Evolutionary conservation across 495 filamentous ascomycete genomes (phyloP).

Genomic region (Annulohypoxylon stygium): DNA sequence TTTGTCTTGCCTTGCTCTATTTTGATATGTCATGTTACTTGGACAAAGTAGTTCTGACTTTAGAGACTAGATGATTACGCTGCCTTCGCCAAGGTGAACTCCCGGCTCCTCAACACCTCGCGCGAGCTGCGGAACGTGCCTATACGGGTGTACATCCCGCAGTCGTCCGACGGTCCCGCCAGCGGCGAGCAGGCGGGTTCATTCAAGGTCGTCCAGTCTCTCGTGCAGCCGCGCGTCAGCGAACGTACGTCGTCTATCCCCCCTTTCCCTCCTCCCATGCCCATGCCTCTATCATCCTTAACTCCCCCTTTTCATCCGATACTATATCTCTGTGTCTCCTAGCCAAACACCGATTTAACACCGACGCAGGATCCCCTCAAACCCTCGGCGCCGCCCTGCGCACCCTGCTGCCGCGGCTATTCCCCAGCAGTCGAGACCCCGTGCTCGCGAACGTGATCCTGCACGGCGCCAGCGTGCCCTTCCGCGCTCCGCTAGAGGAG

Average conservation of each 20-base stretch:
- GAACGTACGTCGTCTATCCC: slow-evolving; percentile 56
- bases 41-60: slow-evolving; percentile 3
- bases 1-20: too few species aligned
- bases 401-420: slow-evolving; percentile 80
- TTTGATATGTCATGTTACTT: not conserved
- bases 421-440: slow-evolving; percentile 86
- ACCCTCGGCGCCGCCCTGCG: slow-evolving; percentile 88
- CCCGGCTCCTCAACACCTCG: slow-evolving; percentile 80
- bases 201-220: slow-evolving; percentile 78
- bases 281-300: not conserved
- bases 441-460: slow-evolving; percentile 92
- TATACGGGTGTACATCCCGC: slow-evolving; percentile 88
- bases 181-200: slow-evolving; percentile 58
- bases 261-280: too few species aligned
- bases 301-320: too few species aligned
- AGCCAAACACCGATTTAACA: not conserved
- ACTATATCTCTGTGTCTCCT: not conserved
- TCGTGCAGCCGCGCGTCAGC: slow-evolving; percentile 64
- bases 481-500: slow-evolving; percentile 86
- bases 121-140: slow-evolving; percentile 85
- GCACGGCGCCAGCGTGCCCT: slow-evolving; percentile 88
- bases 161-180: slow-evolving; percentile 63
- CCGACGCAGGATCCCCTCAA: slow-evolving; percentile 63
- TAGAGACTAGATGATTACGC: slow-evolving; percentile 74
- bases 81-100: slow-evolving; percentile 79